Percentiles rank a stretch among this genome's conserved stretches.
Conservation (phyloP, 192 early-diverging fungal species). For the Coemansia sp. region DNA sequence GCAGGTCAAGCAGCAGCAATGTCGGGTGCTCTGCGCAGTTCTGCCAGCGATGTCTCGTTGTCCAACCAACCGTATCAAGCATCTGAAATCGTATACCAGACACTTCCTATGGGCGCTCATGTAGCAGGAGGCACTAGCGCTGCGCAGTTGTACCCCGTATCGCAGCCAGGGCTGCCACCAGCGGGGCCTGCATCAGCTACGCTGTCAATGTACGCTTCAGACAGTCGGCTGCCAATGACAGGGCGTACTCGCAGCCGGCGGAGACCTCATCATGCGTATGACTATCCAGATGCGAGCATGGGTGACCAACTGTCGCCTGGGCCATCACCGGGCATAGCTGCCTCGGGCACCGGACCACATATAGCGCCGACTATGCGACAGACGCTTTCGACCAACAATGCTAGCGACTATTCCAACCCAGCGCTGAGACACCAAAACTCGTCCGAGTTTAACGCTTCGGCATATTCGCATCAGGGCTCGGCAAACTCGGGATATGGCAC, state of each 20-base stretch:
- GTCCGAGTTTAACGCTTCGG: conserved; percentile 3
- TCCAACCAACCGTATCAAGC: conserved; percentile 9
- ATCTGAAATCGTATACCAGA: conserved; percentile 21
- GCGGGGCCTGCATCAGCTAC: conserved; percentile 29
- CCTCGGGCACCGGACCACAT: background rate
- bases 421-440: conserved; percentile 18
- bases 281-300: conserved; percentile 30
- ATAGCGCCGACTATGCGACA: conserved; percentile 19
- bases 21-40: background rate
- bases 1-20: background rate
- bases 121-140: background rate
- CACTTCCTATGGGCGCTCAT: conserved; percentile 16
- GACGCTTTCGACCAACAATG: conserved; percentile 23
- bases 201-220: conserved; percentile 24
- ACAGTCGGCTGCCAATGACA: conserved; percentile 22
- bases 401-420: conserved; percentile 12
- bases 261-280: conserved; percentile 33
- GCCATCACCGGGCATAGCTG: conserved; percentile 5
- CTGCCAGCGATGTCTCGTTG: conserved; percentile 13
- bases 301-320: conserved; percentile 15
- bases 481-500: conserved; percentile 11
- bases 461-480: conserved; percentile 13
- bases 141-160: conserved; percentile 38
- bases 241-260: conserved; percentile 34
- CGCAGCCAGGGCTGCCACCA: conserved; percentile 47